Base-by-base conservation (phyloP, 306 rosid species). In the Gastrolobium bilobum region DNA sequence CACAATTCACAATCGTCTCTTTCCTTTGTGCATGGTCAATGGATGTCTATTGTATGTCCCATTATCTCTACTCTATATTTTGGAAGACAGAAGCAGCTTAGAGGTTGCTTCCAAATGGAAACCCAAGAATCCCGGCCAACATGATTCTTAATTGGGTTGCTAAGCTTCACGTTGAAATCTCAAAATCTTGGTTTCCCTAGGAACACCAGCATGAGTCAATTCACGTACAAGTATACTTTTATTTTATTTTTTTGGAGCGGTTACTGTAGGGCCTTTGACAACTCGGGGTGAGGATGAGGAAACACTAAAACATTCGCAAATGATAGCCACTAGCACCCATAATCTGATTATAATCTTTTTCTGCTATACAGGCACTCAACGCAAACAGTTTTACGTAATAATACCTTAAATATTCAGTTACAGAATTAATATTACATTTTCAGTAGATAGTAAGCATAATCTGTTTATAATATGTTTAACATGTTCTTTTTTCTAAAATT, bases 321-420 rank as follows among this genome's bases (percentile, higher is more conserved):
- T 6, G 15, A 60, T 13, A 2, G 10, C 44, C 10, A 34, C 44
- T 4, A 59, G 20, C 10, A 31, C 67, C 7, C 42, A n/a, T 59
- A 33, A 59, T 14, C 14, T 64, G 51, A 39, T 64, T 64, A 40
- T 40, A 64, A 64, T 64, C 11, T 64, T 38, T 14, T 64, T 6
- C 20, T 20, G 33, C 70, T 64, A 51, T 64, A 14, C 11, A 7
- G 5, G 7, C 7, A 64, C 48, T 64, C 70, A 64, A 40, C 31
- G 35, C 70, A 38, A 4, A 64, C 69, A 64, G 70, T 64, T 11
- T 34, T 7, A 15, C 13, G 1, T 39, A 9, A 61, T 61, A n/a
- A 15, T 35, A 57, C 8, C 38, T 26, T 53, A 5, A 15, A 6
- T 8, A 6, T 13, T 15, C 15, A 14, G 20, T 30, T 51, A 20